phyloP scores from a whole-genome alignment of 106 monocot species.

The Triglochin maritima region DNA sequence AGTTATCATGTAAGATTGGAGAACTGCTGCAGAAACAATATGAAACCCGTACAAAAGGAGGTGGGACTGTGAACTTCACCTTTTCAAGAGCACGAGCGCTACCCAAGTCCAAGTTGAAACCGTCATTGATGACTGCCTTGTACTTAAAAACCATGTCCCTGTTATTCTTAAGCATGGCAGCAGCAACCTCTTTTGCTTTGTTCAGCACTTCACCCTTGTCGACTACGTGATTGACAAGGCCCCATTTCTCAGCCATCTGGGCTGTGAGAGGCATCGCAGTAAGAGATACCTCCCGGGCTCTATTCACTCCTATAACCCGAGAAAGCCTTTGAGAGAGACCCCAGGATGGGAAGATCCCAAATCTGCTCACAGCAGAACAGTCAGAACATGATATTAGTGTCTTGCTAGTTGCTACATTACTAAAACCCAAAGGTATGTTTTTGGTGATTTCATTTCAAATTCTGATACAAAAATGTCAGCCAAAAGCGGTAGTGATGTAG shows the following conservation, averaged over 20 bases:
- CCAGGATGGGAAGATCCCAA: constrained; percentile 96
- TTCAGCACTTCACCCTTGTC: constrained; percentile 42
- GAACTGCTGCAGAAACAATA: too few species aligned
- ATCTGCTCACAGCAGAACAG: constrained; percentile 24
- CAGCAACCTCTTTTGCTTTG: constrained; percentile 65
- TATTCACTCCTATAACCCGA: constrained; percentile 57
- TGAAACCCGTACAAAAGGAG: not conserved
- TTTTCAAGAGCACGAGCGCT: constrained; percentile 74
- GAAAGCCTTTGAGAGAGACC: constrained; percentile 95
- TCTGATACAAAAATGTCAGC: too few species aligned
- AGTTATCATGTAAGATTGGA: too few species aligned
- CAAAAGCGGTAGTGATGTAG: too few species aligned
- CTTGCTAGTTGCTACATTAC: too few species aligned
- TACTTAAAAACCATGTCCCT: constrained; percentile 67
- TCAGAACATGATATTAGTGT: not conserved
- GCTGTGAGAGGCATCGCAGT: constrained; percentile 57
- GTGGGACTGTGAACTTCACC: constrained; percentile 22
- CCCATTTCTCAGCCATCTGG: constrained; percentile 91
- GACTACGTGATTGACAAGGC: constrained; percentile 80
- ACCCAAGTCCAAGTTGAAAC: constrained; percentile 56
- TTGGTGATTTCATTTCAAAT: not conserved
- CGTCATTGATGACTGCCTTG: constrained; percentile 82
- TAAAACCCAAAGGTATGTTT: too few species aligned
- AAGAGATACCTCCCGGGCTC: constrained; percentile 68
- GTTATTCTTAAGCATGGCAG: constrained; percentile 63